These are phyloP conservation scores for Pichia sp. DNA, from an alignment of 1,139 yeast genomes.

Conservation along the genomic window DNA sequence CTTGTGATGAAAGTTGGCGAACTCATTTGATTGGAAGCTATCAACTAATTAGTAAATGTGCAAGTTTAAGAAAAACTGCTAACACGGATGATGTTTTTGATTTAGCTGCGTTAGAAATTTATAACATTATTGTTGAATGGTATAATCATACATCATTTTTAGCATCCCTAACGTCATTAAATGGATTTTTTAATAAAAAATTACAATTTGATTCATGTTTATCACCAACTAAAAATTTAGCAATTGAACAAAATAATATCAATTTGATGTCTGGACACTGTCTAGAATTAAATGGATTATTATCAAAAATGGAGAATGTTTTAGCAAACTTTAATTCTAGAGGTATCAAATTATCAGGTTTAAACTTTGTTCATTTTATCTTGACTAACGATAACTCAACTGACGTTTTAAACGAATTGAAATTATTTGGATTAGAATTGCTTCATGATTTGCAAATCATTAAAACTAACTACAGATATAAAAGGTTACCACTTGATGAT, in stretches of 20 bases:
- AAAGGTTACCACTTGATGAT: slow-evolving; percentile 10
- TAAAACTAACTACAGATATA: slow-evolving; percentile 1
- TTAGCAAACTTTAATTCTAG: slow-evolving; percentile 1
- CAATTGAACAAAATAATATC: slow-evolving; percentile 12
- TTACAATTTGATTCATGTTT: neutral
- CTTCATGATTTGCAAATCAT: slow-evolving; percentile 1
- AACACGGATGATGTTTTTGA: slow-evolving; percentile 2
- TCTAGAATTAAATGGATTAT: slow-evolving; percentile 1
- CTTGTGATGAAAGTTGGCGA: slow-evolving; percentile 15
- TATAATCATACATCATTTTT: slow-evolving; percentile 13
- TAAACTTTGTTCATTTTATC: slow-evolving; percentile 11
- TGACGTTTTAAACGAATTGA: neutral
- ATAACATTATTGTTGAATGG: slow-evolving; percentile 14
- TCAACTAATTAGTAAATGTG: slow-evolving; percentile 13
- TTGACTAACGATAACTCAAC: slow-evolving; percentile 1
- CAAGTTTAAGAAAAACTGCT: neutral
- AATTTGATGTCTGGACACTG: slow-evolving; percentile 14
- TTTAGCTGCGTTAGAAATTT: slow-evolving; percentile 11
- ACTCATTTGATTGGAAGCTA: slow-evolving; percentile 16
- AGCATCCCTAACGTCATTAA: slow-evolving; percentile 12
- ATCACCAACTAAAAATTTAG: neutral
- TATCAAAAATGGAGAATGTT: slow-evolving; percentile 3
- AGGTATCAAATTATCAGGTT: slow-evolving; percentile 14
- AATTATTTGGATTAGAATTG: slow-evolving; percentile 8
- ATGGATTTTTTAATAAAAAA: slow-evolving; percentile 10